Evolutionary conservation across 768 basidiomycete genomes (phyloP).

Genomic region (Ramaria sp.): DNA sequence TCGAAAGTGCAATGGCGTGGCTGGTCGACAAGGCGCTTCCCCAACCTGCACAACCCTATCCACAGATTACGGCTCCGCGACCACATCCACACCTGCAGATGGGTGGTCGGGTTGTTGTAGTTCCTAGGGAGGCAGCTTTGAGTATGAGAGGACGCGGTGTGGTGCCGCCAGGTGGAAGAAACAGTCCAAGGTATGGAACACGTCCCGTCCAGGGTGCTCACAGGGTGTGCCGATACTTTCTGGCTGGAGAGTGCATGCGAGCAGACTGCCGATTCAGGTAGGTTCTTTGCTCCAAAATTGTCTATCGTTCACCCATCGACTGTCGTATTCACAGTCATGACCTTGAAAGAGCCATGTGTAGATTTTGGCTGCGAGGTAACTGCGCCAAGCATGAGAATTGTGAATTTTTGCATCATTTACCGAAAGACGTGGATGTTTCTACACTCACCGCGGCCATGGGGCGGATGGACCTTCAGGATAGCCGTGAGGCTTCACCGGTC

Average conservation of each 20-base stretch:
- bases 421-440: conserved; percentile 73
- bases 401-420: conserved; percentile 91
- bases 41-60: conserved; percentile 25
- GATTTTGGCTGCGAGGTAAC: conserved; percentile 96
- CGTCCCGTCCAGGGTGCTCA: conserved; percentile 51
- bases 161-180: conserved; percentile 18
- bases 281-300: conserved; percentile 14
- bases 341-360: conserved; percentile 84
- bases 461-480: conserved; percentile 42
- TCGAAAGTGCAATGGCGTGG: conserved; percentile 93
- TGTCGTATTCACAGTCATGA: conserved; percentile 55
- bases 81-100: conserved; percentile 46
- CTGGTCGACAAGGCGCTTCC: conserved; percentile 67
- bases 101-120: conserved; percentile 57
- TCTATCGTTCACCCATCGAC: not conserved
- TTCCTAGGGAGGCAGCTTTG: conserved; percentile 41
- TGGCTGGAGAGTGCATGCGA: conserved; percentile 90
- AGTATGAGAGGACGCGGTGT: conserved; percentile 32
- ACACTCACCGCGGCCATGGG: conserved; percentile 57
- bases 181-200: conserved; percentile 30
- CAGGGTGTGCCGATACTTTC: conserved; percentile 90
- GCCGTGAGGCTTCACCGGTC: not conserved
- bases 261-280: conserved; percentile 98
- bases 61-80: conserved; percentile 16
- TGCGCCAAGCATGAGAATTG: conserved; percentile 95